Percentiles rank a stretch among this genome's conserved stretches.
Evolutionary conservation across 176 grass and related monocot species (phyloP).

Genomic region (Oryza glaberrima): DNA sequence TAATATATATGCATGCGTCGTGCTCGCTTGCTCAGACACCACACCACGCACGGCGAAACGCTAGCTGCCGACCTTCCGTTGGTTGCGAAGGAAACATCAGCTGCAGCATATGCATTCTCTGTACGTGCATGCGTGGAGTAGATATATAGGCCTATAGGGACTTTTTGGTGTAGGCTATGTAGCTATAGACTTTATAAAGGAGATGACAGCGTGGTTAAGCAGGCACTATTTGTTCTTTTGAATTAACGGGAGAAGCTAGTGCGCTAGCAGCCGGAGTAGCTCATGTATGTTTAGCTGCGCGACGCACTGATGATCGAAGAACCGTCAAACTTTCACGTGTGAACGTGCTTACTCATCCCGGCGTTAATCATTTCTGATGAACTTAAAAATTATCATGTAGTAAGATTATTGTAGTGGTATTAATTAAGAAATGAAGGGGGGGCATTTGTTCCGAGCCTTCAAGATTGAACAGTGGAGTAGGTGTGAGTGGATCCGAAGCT

Average conservation of each 20-base stretch:
- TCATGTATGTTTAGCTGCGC: background rate
- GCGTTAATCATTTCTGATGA: background rate
- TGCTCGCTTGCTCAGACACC: slow-evolving; percentile 38
- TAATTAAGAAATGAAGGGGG: background rate
- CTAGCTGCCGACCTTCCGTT: background rate
- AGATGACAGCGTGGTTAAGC: slow-evolving; percentile 1
- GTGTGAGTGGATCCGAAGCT: background rate
- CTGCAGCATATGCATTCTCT: background rate
- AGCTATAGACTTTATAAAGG: background rate
- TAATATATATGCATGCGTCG: background rate
- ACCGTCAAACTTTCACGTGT: slow-evolving; percentile 30
- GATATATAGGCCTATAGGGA: background rate
- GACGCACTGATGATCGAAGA: background rate
- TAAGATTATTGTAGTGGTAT: background rate
- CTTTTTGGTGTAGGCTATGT: slow-evolving; percentile 6
- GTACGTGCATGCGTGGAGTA: background rate
- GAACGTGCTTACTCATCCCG: background rate
- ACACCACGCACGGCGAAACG: slow-evolving; percentile 3
- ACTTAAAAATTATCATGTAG: background rate
- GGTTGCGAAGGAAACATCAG: background rate
- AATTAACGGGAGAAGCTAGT: background rate
- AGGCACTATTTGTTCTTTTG: background rate
- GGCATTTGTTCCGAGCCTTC: background rate
- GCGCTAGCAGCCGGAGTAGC: background rate
- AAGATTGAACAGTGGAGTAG: background rate